These are phyloP conservation scores for Aegilops umbellulata DNA, from an alignment of 176 grass and related monocot species.

Conservation along the genomic window DNA sequence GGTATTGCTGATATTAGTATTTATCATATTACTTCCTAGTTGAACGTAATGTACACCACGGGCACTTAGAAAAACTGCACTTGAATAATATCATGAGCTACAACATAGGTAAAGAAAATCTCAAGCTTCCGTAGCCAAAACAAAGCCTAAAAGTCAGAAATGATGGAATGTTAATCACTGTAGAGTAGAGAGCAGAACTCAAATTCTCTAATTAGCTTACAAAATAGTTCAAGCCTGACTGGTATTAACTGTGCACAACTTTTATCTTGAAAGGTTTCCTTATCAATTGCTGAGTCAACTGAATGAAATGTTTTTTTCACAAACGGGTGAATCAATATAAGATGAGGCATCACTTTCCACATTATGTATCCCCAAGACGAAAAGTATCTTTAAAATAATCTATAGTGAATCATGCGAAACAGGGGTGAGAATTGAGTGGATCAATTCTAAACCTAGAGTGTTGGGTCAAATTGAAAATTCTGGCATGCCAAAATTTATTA, in stretches of 20 bases:
- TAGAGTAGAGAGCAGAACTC: background rate
- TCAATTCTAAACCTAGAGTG: constrained; percentile 11
- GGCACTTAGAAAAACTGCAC: background rate
- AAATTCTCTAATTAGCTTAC: background rate
- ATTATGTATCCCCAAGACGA: background rate
- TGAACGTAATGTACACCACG: background rate
- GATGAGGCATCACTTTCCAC: background rate
- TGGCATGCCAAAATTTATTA: background rate
- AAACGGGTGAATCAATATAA: background rate
- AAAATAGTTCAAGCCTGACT: background rate
- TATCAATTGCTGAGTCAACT: background rate
- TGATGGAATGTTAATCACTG: background rate
- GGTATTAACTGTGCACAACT: background rate
- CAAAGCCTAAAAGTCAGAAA: background rate
- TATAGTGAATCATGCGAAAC: background rate
- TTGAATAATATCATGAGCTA: background rate
- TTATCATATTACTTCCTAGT: background rate
- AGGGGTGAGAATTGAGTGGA: background rate
- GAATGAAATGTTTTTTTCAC: background rate
- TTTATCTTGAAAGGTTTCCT: background rate
- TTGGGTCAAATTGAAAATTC: background rate
- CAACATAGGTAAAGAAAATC: background rate
- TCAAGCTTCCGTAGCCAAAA: background rate
- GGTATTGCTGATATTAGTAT: background rate
- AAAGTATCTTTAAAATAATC: background rate